Evolutionary conservation across 2,329 filamentous ascomycete species (phyloP).

Genomic region (Zasmidium angulare): DNA sequence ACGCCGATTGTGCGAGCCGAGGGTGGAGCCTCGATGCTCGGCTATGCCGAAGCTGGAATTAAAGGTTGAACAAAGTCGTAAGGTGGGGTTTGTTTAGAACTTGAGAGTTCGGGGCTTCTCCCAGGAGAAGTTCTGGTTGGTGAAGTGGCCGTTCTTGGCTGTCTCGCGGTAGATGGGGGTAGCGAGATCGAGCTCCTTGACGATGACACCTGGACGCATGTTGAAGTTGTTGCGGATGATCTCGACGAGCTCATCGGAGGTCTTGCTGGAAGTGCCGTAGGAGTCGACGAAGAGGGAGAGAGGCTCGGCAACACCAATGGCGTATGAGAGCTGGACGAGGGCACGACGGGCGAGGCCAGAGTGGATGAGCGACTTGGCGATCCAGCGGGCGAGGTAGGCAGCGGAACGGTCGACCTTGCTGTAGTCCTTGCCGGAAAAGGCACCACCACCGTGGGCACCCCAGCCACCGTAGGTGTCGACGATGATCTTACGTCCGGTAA

Average conservation of each 20-base stretch:
- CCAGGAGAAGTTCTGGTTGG: constrained; percentile 97
- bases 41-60: constrained; percentile 6
- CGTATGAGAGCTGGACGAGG: constrained; percentile 97
- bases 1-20: constrained; percentile 19
- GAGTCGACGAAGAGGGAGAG: constrained; percentile 97
- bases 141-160: constrained; percentile 99
- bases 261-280: constrained; percentile 90
- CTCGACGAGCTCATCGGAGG: constrained; percentile 87
- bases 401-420: constrained; percentile 99
- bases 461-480: constrained; percentile 99
- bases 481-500: constrained; percentile 98
- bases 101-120: constrained; percentile 96
- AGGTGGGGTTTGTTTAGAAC: constrained; percentile 61
- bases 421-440: constrained; percentile 99
- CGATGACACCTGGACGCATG: constrained; percentile 95
- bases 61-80: not conserved
- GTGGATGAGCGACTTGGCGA: constrained; percentile 94
- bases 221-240: constrained; percentile 98
- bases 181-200: constrained; percentile 91
- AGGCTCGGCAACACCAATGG: constrained; percentile 97
- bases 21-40: constrained; percentile 16
- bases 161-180: constrained; percentile 98
- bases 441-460: constrained; percentile 99
- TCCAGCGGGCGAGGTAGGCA: constrained; percentile 96
- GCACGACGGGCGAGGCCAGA: constrained; percentile 87